A percentile compares a stretch with the other conserved stretches of the same genome.
phyloP scores from a whole-genome alignment of 225 moss, liverwort and hornwort genomes.

The Marchantia paleacea region DNA sequence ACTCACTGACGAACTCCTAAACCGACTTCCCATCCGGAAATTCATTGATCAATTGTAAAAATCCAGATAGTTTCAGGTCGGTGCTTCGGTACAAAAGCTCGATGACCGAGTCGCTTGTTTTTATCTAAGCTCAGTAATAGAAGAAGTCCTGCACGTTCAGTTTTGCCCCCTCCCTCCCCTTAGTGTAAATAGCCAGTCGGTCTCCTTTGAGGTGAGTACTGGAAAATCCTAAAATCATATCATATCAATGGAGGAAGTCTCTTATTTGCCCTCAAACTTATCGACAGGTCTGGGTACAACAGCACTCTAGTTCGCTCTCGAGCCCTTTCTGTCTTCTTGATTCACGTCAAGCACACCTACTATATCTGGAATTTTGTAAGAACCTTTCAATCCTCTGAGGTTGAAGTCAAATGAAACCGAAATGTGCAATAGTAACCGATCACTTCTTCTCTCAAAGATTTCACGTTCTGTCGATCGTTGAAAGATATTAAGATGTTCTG shows the following conservation, averaged over 20 bases:
- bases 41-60: constrained; percentile 3
- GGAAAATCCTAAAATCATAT: not conserved
- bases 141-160: not conserved
- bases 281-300: not conserved
- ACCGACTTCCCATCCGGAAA: not conserved
- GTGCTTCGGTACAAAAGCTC: not conserved
- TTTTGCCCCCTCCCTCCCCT: not conserved
- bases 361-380: not conserved
- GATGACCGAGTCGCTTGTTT: not conserved
- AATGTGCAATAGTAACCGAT: not conserved
- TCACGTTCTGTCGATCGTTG: too few species aligned
- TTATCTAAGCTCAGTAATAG: not conserved
- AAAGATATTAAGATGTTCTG: too few species aligned
- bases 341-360: not conserved
- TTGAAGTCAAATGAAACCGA: not conserved
- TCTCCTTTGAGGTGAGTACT: not conserved
- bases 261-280: not conserved
- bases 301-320: not conserved
- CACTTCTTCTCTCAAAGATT: not conserved
- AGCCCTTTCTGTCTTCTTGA: not conserved
- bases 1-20: not conserved
- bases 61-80: constrained; percentile 7
- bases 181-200: constrained; percentile 7
- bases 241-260: not conserved
- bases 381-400: not conserved